Evolutionary conservation across 345 rosid genomes (phyloP).

Genomic region (Populus ilicifolia): DNA sequence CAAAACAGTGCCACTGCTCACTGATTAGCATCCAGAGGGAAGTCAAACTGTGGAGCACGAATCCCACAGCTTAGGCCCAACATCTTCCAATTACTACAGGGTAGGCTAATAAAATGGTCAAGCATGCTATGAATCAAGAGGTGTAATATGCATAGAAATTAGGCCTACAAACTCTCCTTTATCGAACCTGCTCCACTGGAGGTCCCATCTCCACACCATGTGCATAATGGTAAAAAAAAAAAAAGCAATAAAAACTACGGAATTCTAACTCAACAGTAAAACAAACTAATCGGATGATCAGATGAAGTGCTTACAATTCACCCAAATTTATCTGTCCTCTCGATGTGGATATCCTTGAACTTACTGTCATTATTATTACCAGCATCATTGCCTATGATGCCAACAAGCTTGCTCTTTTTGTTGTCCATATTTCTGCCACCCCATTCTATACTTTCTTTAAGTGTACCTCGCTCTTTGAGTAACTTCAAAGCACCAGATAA

Average conservation of each 20-base stretch:
- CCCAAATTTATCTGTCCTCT: conserved; percentile 94
- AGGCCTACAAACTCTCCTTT: background rate
- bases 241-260: background rate
- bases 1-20: background rate
- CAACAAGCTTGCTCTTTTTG: conserved; percentile 95
- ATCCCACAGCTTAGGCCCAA: background rate
- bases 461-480: conserved; percentile 86
- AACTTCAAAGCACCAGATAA: conserved; percentile 79
- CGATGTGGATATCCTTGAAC: conserved; percentile 75
- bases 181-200: background rate
- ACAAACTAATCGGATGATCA: background rate
- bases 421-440: conserved; percentile 99
- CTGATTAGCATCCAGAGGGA: background rate
- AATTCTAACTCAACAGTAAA: background rate
- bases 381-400: conserved; percentile 50
- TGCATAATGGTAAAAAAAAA: background rate
- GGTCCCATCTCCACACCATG: background rate
- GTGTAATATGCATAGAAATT: background rate
- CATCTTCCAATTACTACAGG: background rate
- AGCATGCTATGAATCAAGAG: background rate
- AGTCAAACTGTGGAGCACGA: background rate
- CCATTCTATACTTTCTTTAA: conserved; percentile 86
- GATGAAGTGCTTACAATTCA: conserved; percentile 64
- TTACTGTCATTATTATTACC: conserved; percentile 22
- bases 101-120: background rate